Percentiles rank a stretch among this genome's conserved stretches.
phyloP scores from a whole-genome alignment of 1,284 basidiomycete species.

The Trichosporon ovoides region DNA sequence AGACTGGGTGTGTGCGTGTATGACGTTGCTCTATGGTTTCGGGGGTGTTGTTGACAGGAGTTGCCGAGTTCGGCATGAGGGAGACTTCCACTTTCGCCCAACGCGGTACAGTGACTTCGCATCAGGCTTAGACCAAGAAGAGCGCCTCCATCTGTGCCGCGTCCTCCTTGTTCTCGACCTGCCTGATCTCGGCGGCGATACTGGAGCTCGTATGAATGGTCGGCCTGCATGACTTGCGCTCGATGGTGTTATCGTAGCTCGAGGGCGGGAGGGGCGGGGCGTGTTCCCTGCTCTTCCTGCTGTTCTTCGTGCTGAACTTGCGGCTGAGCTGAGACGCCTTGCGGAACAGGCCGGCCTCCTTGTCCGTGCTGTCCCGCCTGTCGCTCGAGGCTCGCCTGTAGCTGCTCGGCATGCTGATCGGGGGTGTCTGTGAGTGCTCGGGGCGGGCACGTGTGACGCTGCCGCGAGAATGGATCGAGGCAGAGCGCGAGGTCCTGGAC shows the following conservation, averaged over 20 bases:
- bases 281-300: constrained; percentile 8
- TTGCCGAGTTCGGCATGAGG: too few relatives aligned
- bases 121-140: constrained; percentile 36
- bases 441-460: background rate
- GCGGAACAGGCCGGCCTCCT: background rate
- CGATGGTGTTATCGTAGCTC: constrained; percentile 29
- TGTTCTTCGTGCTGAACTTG: constrained; percentile 18
- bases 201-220: constrained; percentile 30
- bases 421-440: background rate
- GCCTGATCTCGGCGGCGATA: constrained; percentile 29
- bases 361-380: too few relatives aligned
- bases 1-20: too few relatives aligned
- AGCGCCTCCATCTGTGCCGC: constrained; percentile 39
- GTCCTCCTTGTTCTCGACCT: constrained; percentile 37
- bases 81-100: too few relatives aligned
- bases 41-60: too few relatives aligned
- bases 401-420: background rate
- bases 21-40: too few relatives aligned
- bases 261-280: constrained; percentile 22
- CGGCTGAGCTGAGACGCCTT: constrained; percentile 8
- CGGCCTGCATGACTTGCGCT: constrained; percentile 30
- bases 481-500: background rate
- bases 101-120: too few relatives aligned
- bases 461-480: background rate
- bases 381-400: too few relatives aligned